These are phyloP conservation scores for Larix sibirica DNA, from an alignment of 83 land plant genomes.

Conservation along the genomic window DNA sequence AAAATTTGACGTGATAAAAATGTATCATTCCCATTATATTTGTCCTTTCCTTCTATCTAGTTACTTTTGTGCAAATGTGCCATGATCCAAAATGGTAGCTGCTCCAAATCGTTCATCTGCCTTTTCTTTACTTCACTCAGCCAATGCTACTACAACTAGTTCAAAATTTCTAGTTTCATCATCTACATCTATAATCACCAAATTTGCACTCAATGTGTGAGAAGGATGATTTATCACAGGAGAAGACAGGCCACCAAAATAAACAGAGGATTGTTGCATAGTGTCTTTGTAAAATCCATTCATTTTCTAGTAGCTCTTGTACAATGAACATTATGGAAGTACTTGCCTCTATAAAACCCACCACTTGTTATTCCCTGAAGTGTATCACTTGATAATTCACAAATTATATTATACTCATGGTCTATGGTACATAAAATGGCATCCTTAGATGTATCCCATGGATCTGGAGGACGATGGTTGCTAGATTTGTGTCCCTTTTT, in stretches of 20 bases:
- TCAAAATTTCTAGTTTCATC: slow-evolving; percentile 20
- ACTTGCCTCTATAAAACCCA: too few species aligned
- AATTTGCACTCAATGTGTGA: slow-evolving; percentile 12
- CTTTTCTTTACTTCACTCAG: slow-evolving; percentile 14
- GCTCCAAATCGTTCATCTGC: slow-evolving; percentile 6
- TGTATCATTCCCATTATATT: too few species aligned
- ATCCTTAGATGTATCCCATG: slow-evolving; percentile 89
- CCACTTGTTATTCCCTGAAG: slow-evolving; percentile 81
- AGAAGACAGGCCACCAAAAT: slow-evolving; percentile 7
- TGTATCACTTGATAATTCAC: slow-evolving; percentile 85
- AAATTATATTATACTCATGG: slow-evolving; percentile 88
- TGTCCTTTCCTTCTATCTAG: background rate
- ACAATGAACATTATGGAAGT: slow-evolving; percentile 68
- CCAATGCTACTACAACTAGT: slow-evolving; percentile 43
- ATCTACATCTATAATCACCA: slow-evolving; percentile 22
- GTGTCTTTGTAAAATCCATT: slow-evolving; percentile 86
- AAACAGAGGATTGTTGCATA: slow-evolving; percentile 54
- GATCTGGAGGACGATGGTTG: slow-evolving; percentile 69
- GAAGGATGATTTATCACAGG: slow-evolving; percentile 15
- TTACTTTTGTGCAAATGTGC: slow-evolving; percentile 7
- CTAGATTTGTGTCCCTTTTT: slow-evolving; percentile 65
- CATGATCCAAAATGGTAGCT: background rate
- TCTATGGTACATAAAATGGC: slow-evolving; percentile 89
- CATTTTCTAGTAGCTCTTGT: slow-evolving; percentile 71
- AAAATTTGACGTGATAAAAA: too few species aligned